Percentiles rank a stretch among this genome's conserved stretches.
Conservation (phyloP, 2,329 filamentous ascomycete genomes). For the Trichoderma pleuroti region DNA sequence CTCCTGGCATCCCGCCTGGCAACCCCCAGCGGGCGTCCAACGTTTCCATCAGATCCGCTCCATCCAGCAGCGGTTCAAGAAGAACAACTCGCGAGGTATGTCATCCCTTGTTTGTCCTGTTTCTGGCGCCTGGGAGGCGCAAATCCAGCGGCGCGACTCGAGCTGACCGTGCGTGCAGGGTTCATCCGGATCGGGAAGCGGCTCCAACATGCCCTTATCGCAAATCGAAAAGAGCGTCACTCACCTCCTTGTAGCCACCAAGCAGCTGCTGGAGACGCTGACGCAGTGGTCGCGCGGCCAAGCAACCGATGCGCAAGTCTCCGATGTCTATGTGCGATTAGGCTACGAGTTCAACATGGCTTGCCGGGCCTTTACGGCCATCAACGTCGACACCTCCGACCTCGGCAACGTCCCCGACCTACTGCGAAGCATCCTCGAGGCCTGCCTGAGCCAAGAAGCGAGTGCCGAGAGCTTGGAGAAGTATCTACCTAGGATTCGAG, state of each 20-base stretch:
- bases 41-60: slow-evolving; percentile 62
- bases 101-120: background rate
- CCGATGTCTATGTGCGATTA: slow-evolving; percentile 93
- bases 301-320: slow-evolving; percentile 91
- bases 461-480: slow-evolving; percentile 90
- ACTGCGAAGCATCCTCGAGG: slow-evolving; percentile 84
- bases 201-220: slow-evolving; percentile 72
- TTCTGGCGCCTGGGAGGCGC: background rate
- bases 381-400: slow-evolving; percentile 92
- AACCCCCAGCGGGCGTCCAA: slow-evolving; percentile 62
- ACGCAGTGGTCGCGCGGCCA: slow-evolving; percentile 95
- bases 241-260: slow-evolving; percentile 93
- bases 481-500: slow-evolving; percentile 88
- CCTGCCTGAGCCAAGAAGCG: slow-evolving; percentile 93
- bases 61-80: slow-evolving; percentile 32
- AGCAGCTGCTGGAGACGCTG: slow-evolving; percentile 93
- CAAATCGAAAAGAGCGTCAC: slow-evolving; percentile 99
- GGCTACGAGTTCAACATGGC: slow-evolving; percentile 99
- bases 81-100: slow-evolving; percentile 36
- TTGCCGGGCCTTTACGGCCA: slow-evolving; percentile 92
- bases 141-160: slow-evolving; percentile 14
- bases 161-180: slow-evolving; percentile 32
- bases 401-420: slow-evolving; percentile 93
- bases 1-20: slow-evolving; percentile 51
- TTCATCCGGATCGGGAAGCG: slow-evolving; percentile 55